phyloP scores from a whole-genome alignment of 768 basidiomycete species.

The Pulveroboletus frians region DNA sequence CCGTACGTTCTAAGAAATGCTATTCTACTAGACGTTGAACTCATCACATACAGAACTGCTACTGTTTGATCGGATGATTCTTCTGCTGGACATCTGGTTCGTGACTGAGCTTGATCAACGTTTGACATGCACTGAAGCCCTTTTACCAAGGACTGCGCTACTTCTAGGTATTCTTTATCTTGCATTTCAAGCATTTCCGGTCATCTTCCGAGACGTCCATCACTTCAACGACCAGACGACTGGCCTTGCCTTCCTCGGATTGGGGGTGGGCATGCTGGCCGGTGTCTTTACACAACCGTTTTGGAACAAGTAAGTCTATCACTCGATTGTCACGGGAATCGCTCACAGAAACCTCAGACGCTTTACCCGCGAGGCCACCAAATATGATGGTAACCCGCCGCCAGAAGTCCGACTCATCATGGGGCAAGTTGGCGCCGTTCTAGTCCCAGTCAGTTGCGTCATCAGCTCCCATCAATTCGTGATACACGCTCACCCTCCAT shows the following conservation, averaged over 20 bases:
- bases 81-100: conserved; percentile 66
- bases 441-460: conserved; percentile 52
- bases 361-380: conserved; percentile 33
- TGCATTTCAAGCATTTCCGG: conserved; percentile 53
- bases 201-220: conserved; percentile 46
- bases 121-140: background rate
- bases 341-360: conserved; percentile 26
- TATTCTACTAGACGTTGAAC: background rate
- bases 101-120: conserved; percentile 10
- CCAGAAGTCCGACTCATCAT: conserved; percentile 63
- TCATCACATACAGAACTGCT: conserved; percentile 45
- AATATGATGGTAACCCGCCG: conserved; percentile 45
- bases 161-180: conserved; percentile 45
- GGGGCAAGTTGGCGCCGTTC: conserved; percentile 63
- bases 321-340: background rate
- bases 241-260: conserved; percentile 47
- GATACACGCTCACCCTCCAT: background rate
- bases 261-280: conserved; percentile 43
- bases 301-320: conserved; percentile 35
- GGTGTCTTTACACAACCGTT: conserved; percentile 39
- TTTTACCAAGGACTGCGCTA: conserved; percentile 32
- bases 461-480: background rate
- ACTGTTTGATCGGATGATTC: conserved; percentile 67
- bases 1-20: conserved; percentile 38
- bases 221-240: conserved; percentile 49